Conservation (phyloP, 225 moss, liverwort and hornwort species). For the Climacium dendroides region DNA sequence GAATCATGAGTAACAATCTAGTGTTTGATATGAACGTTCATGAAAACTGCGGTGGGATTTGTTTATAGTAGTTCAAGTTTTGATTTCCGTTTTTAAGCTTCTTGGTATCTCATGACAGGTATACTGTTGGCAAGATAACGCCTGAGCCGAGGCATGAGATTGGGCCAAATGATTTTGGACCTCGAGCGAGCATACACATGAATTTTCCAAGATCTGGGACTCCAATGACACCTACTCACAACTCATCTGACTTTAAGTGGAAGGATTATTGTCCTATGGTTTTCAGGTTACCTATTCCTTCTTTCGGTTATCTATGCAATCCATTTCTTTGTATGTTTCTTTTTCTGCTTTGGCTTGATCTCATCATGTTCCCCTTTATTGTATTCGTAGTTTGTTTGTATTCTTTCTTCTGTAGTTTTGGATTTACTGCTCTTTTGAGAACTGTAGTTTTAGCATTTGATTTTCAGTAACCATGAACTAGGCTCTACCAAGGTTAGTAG, state of each 20-base stretch:
- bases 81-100: neutral
- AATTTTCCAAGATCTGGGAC: slow-evolving; percentile 90
- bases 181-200: slow-evolving; percentile 78
- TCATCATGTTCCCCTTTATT: neutral
- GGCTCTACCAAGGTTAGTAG: neutral
- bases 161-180: slow-evolving; percentile 70
- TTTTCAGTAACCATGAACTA: neutral
- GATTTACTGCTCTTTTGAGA: neutral
- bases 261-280: slow-evolving; percentile 99
- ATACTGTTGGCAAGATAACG: slow-evolving; percentile 89
- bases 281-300: slow-evolving; percentile 58
- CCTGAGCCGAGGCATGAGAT: slow-evolving; percentile 87
- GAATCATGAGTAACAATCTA: neutral
- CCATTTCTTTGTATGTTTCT: neutral
- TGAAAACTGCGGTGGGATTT: neutral
- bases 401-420: neutral
- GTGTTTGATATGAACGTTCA: neutral
- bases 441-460: neutral
- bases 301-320: neutral
- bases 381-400: neutral
- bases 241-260: slow-evolving; percentile 92
- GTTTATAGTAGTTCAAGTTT: neutral
- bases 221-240: slow-evolving; percentile 80
- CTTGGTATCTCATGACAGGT: slow-evolving; percentile 26
- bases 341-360: neutral